Evolutionary conservation across 192 early-diverging fungal species (phyloP).

Genomic region (Backusella australiensis): DNA sequence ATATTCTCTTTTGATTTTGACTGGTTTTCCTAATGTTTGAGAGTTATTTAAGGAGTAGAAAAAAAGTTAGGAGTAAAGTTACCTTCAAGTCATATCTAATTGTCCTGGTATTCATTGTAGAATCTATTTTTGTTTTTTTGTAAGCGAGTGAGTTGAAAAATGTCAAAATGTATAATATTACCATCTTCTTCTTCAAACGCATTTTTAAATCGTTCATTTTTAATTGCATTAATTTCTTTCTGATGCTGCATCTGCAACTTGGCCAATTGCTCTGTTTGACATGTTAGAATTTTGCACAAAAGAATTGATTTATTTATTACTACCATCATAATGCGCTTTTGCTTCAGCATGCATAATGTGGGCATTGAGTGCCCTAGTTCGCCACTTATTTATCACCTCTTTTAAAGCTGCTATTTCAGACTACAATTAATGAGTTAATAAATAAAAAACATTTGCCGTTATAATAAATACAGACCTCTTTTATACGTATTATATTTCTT

Average conservation of each 20-base stretch:
- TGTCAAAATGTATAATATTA: neutral
- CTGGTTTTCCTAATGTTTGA: neutral
- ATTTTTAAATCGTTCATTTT: neutral
- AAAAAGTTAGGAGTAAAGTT: neutral
- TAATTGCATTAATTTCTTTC: neutral
- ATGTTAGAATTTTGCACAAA: neutral
- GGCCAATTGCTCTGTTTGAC: constrained; percentile 8
- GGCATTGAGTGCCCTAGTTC: constrained; percentile 1
- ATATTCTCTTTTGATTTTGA: neutral
- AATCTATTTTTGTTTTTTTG: neutral
- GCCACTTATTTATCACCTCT: constrained; percentile 3
- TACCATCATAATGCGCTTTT: neutral
- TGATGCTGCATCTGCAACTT: neutral
- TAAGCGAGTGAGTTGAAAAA: neutral
- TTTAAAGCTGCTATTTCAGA: constrained; percentile 15
- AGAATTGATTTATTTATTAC: neutral
- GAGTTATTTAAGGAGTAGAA: neutral
- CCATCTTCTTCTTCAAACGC: neutral
- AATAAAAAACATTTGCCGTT: neutral
- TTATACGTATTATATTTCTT: neutral
- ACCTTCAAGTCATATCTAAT: neutral
- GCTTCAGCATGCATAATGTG: neutral
- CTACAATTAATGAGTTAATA: neutral
- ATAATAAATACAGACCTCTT: neutral
- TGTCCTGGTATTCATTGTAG: neutral